Conservation (phyloP, 441 rosid genomes). For the Theobroma grandiflorum region DNA sequence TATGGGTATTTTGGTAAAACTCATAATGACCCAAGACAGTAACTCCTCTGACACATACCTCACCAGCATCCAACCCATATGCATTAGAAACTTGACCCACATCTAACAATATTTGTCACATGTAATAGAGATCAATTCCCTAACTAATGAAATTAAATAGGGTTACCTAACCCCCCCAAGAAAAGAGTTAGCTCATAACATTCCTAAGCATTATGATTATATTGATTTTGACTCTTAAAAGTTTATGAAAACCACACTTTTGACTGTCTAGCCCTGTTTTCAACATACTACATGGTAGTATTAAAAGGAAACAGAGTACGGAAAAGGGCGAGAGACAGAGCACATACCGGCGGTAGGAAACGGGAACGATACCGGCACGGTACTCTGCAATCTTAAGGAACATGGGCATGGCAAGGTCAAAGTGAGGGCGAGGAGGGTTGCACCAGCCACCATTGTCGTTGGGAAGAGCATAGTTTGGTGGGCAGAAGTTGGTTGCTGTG, state of each 20-base stretch:
- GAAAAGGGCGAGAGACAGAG: not conserved
- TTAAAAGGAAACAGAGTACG: not conserved
- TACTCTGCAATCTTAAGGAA: constrained; percentile 60
- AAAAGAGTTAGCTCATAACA: too few relatives aligned
- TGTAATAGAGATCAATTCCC: not conserved
- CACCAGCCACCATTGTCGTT: constrained; percentile 69
- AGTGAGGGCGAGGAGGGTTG: constrained; percentile 57
- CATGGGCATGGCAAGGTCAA: constrained; percentile 59
- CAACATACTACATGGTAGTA: not conserved
- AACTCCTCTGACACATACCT: not conserved
- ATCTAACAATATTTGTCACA: not conserved
- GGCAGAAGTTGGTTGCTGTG: constrained; percentile 77
- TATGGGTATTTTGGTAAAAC: constrained; percentile 14
- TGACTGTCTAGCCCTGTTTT: not conserved
- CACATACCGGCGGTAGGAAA: constrained; percentile 53
- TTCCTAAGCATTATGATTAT: too few relatives aligned
- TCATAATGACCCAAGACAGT: not conserved
- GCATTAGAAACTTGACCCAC: not conserved
- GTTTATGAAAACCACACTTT: not conserved
- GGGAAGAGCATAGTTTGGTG: constrained; percentile 67
- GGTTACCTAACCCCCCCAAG: too few relatives aligned
- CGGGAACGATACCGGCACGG: constrained; percentile 56
- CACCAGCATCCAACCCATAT: not conserved
- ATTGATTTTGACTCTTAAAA: too few relatives aligned
- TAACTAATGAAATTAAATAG: not conserved